These are phyloP conservation scores for Fragilariopsis cylindrus DNA, from an alignment of 108 stramenopile species.

Conservation along the genomic window DNA sequence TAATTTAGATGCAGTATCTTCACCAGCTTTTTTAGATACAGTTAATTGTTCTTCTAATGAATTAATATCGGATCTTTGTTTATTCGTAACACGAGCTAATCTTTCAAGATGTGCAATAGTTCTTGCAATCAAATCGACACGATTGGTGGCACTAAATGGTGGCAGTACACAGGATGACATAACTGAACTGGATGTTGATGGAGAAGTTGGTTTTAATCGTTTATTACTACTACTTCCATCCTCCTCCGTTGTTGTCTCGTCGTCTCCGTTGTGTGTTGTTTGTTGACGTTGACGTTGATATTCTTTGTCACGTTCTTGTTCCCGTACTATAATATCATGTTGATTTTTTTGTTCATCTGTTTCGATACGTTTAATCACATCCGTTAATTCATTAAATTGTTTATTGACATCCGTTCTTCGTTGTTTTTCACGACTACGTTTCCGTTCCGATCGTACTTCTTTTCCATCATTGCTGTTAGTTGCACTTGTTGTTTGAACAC, in stretches of 20 bases:
- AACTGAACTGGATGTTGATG: constrained; percentile 38
- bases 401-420: constrained; percentile 77
- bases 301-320: background rate
- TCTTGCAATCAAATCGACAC: constrained; percentile 80
- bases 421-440: constrained; percentile 80
- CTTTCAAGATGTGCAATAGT: constrained; percentile 62
- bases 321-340: background rate
- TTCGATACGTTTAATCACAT: constrained; percentile 67
- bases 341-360: constrained; percentile 36
- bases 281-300: background rate
- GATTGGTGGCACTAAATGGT: constrained; percentile 64
- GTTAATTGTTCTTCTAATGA: constrained; percentile 53
- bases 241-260: background rate
- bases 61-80: constrained; percentile 46
- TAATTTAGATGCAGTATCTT: constrained; percentile 46
- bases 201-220: no score
- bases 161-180: constrained; percentile 19
- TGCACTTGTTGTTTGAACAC: no score
- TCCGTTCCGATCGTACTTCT: constrained; percentile 67
- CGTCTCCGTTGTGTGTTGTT: background rate
- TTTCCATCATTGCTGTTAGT: no score
- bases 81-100: constrained; percentile 36
- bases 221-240: no score
- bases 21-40: constrained; percentile 46
- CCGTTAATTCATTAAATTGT: constrained; percentile 69